Percentiles rank a stretch among this genome's conserved stretches.
These are phyloP conservation scores for Pleomassaria siparia DNA, from an alignment of 2,329 filamentous ascomycete genomes.

Conservation along the genomic window DNA sequence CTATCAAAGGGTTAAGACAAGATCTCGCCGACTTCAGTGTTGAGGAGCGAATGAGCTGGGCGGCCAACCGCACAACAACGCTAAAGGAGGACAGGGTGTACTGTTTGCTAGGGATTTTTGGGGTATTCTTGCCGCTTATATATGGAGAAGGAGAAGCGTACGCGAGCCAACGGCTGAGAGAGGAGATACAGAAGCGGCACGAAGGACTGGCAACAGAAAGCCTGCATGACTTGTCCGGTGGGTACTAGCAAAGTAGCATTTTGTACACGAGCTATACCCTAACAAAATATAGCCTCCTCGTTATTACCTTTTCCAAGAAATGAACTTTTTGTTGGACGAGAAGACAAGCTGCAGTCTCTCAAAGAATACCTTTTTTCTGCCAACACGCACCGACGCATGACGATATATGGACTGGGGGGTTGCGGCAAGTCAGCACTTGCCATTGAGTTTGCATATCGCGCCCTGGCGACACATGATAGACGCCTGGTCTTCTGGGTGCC, in stretches of 20 bases:
- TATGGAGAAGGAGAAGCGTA: slow-evolving; percentile 11
- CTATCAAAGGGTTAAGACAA: slow-evolving; percentile 1
- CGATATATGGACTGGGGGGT: slow-evolving; percentile 32
- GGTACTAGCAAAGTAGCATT: not conserved
- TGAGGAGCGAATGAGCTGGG: slow-evolving; percentile 4
- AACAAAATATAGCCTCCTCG: slow-evolving; percentile 4
- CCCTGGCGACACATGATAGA: slow-evolving; percentile 10
- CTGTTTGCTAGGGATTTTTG: slow-evolving; percentile 4
- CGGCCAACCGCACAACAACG: not conserved
- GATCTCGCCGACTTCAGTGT: not conserved
- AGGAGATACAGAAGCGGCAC: slow-evolving; percentile 3
- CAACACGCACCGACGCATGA: slow-evolving; percentile 23
- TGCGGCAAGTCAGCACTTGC: slow-evolving; percentile 36
- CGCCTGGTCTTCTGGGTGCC: slow-evolving; percentile 21
- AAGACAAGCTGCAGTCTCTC: slow-evolving; percentile 23
- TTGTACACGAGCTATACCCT: not conserved
- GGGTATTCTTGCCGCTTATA: not conserved
- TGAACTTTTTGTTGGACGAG: slow-evolving; percentile 27
- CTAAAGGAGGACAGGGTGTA: slow-evolving; percentile 2
- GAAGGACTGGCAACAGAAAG: not conserved
- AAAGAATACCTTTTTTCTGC: slow-evolving; percentile 23
- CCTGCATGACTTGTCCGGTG: not conserved
- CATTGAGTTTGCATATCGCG: slow-evolving; percentile 31
- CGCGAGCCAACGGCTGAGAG: slow-evolving; percentile 14
- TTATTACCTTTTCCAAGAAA: slow-evolving; percentile 30